Percentiles rank a stretch among this genome's conserved stretches.
phyloP scores from a whole-genome alignment of 2,329 filamentous ascomycete species.

The Fusarium caatingaense region DNA sequence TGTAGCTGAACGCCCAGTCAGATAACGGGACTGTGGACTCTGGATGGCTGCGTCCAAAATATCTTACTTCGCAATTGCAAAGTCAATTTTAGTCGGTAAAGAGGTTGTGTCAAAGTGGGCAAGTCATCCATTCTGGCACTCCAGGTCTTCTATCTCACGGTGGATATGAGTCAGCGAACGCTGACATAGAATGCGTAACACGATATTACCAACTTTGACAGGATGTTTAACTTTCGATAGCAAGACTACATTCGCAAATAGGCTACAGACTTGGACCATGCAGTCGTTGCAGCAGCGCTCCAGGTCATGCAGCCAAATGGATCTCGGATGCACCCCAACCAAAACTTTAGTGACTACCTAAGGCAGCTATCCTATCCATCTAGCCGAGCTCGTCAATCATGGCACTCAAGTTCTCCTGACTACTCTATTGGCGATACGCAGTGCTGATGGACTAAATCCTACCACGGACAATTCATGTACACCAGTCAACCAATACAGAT shows the following conservation, averaged over 20 bases:
- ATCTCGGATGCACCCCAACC: not conserved
- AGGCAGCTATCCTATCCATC: not conserved
- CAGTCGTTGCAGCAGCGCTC: not conserved
- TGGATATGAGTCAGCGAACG: not conserved
- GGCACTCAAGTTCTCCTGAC: not conserved
- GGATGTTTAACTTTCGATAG: too few species aligned
- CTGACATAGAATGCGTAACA: not conserved
- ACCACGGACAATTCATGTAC: accelerated
- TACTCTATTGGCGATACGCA: not conserved
- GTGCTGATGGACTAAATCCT: not conserved
- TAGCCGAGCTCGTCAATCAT: not conserved
- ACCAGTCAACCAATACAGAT: not conserved
- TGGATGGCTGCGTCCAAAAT: not conserved
- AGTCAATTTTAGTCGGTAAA: not conserved
- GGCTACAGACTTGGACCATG: not conserved
- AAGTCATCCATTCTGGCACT: not conserved
- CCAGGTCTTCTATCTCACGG: accelerated
- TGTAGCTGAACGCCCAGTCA: not conserved
- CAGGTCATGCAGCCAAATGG: not conserved
- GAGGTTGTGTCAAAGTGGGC: not conserved
- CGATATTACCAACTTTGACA: not conserved
- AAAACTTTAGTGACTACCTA: not conserved
- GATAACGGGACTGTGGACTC: not conserved
- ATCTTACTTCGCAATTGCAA: not conserved
- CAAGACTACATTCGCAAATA: not conserved